Conservation (phyloP, 305 asterid genomes). For the Caryopteris hybrid region DNA sequence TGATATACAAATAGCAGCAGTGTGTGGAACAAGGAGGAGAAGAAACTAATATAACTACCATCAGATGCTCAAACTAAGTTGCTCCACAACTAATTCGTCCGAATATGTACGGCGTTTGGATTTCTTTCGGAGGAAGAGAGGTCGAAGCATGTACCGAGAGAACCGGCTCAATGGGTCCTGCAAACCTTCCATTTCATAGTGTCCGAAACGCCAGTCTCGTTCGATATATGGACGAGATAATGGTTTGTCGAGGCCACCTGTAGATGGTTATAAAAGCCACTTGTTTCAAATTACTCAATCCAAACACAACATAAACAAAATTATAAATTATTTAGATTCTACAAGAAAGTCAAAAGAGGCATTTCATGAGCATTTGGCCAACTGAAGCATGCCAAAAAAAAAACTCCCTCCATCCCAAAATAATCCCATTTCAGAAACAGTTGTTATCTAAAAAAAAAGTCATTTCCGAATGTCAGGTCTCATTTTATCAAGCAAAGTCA, state of each 20-base stretch:
- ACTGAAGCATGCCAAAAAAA: too few relatives aligned
- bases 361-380: not conserved
- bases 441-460: too few relatives aligned
- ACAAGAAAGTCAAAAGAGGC: not conserved
- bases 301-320: not conserved
- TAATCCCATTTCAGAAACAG: too few relatives aligned
- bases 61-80: constrained; percentile 27
- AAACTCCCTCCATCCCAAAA: too few relatives aligned
- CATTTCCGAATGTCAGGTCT: too few relatives aligned
- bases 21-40: not conserved
- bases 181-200: constrained; percentile 83
- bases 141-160: constrained; percentile 44
- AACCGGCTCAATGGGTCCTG: constrained; percentile 88
- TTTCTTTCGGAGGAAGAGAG: constrained; percentile 40
- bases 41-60: not conserved
- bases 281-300: not conserved
- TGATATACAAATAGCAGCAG: not conserved
- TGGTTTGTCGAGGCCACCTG: constrained; percentile 92
- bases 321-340: not conserved
- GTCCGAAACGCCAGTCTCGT: constrained; percentile 93
- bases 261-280: not conserved
- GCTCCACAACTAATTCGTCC: constrained; percentile 49
- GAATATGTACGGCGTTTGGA: constrained; percentile 26
- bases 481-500: too few relatives aligned
- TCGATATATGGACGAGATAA: constrained; percentile 44